Base-by-base conservation (phyloP, 2,329 filamentous ascomycete species). In the Ceratocystiopsis sp. region DNA sequence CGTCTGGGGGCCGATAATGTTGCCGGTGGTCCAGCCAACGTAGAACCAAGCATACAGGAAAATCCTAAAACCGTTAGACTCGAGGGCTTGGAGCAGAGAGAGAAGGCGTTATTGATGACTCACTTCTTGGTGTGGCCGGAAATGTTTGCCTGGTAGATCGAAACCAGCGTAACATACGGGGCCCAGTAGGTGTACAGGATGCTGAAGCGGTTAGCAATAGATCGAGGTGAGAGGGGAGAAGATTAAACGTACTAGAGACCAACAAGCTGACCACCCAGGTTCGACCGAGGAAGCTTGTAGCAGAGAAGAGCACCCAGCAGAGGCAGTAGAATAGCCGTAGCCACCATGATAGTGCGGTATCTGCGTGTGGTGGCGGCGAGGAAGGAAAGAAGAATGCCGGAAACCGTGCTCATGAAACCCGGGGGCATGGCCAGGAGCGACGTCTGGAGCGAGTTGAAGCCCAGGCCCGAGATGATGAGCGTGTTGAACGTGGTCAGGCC, bases 1-100 rank as follows among this genome's bases (percentile, higher is more conserved):
- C 3, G 69, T 73, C 53, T 73, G 67, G 0, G 70, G 70, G 0
- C 70, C 42, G 17, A 46, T 44, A 15, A 45, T 47, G 40, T 47
- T 48, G 14, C 44, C 44, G 2, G 42, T 42, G 17, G 57, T 58
- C 45, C 60, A 65, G 4, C 58, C 61, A 34, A 65, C 58, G 35
- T 46, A 48, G 39, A 50, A 47, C 47, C 45, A 48, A 32, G 45
- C 45, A 19, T 50, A 50, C 12, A 47, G 43, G 14, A 46, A 29
- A 10, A 47, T 42, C 19, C 42, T 43, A 36, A 18, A 17, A 14
- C 33, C 9, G 19, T 21, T 21, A 21, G 19, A 21, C 19, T 7
- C 19, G 32, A 18, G 17, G 10, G 34, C 15, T 8, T 11, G 32
- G 13, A 33, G 3, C 13, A 9, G 8, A 17, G 35, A 9, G 12